These are phyloP conservation scores for Ensete glaucum DNA, from an alignment of 176 grass and related monocot species.

Conservation along the genomic window DNA sequence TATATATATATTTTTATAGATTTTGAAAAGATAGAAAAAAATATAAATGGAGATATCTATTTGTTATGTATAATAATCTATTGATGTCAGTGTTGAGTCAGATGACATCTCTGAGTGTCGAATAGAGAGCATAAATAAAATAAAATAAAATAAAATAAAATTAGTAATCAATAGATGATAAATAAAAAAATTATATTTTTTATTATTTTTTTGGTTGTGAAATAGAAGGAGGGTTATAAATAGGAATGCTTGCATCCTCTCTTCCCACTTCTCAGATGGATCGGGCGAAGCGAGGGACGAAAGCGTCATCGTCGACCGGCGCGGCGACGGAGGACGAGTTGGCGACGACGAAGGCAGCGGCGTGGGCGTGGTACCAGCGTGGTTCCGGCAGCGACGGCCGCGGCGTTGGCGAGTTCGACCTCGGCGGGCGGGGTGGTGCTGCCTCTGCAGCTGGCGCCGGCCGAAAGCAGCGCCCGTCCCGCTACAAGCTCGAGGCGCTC, in stretches of 20 bases:
- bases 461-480: not conserved
- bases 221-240: too few species aligned
- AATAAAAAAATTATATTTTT: too few species aligned
- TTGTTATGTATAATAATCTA: too few species aligned
- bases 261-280: not conserved
- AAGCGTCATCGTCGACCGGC: not conserved
- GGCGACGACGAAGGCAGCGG: conserved; percentile 3
- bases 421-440: not conserved
- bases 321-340: not conserved
- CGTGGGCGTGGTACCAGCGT: conserved; percentile 8
- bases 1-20: too few species aligned
- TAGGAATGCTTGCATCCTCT: not conserved
- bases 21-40: too few species aligned
- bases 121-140: too few species aligned
- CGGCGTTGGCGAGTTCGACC: not conserved
- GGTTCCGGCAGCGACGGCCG: not conserved
- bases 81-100: too few species aligned
- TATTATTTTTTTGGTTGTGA: too few species aligned
- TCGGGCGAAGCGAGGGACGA: not conserved
- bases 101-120: too few species aligned
- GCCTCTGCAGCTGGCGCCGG: not conserved
- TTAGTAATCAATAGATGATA: too few species aligned
- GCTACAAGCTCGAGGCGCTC: not conserved
- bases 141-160: too few species aligned
- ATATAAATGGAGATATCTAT: too few species aligned